These are phyloP conservation scores for Orobanche coerulescens DNA, from an alignment of 257 asterid genomes.

Conservation along the genomic window DNA sequence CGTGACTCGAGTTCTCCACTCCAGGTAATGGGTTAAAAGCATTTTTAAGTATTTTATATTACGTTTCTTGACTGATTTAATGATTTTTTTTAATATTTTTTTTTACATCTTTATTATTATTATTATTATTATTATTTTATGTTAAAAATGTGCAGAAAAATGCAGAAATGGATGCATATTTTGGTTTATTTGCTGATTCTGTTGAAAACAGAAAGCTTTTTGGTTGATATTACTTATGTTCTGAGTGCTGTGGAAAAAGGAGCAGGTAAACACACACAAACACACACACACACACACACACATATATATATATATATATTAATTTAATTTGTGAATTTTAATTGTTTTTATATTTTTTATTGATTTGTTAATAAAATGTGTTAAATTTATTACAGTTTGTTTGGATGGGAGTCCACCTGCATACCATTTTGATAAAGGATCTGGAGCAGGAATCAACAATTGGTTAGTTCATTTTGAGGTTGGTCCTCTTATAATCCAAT, in stretches of 20 bases:
- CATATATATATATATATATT: background rate
- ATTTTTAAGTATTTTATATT: background rate
- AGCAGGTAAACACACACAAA: constrained; percentile 35
- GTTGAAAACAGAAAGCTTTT: constrained; percentile 31
- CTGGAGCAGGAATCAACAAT: constrained; percentile 45
- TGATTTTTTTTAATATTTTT: background rate
- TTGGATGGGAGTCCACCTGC: constrained; percentile 64
- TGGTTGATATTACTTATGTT: constrained; percentile 41
- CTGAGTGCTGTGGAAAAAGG: constrained; percentile 53
- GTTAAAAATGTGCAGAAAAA: constrained; percentile 22
- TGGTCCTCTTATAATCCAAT: background rate
- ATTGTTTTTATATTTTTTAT: background rate
- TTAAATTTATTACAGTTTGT: constrained; percentile 28
- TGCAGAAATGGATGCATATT: constrained; percentile 23
- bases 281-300: background rate
- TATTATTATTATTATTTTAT: background rate
- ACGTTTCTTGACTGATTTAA: background rate
- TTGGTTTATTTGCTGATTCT: constrained; percentile 25
- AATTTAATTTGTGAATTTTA: background rate
- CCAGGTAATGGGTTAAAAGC: constrained; percentile 3
- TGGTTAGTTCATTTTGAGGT: constrained; percentile 52
- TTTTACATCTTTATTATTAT: background rate
- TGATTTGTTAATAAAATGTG: background rate
- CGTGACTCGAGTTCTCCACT: background rate
- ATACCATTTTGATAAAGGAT: constrained; percentile 41